phyloP scores from a whole-genome alignment of 1,284 basidiomycete genomes.

The Cryptococcus sp. region DNA sequence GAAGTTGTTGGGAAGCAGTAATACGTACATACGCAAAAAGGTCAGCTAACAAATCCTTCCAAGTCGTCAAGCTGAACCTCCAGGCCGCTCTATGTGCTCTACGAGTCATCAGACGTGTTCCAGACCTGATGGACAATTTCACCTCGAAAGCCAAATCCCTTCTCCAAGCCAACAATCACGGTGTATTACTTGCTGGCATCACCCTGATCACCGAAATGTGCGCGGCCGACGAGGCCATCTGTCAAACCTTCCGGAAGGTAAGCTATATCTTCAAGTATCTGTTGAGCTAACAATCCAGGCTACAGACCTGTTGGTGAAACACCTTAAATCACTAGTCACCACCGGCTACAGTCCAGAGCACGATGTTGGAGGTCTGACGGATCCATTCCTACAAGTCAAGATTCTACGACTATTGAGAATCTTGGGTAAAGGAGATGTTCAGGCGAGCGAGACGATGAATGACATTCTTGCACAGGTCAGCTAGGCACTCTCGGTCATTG shows the following conservation, averaged over 20 bases:
- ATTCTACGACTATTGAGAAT: constrained; percentile 88
- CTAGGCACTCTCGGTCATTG: constrained; percentile 10
- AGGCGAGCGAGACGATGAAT: constrained; percentile 95
- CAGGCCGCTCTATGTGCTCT: constrained; percentile 96
- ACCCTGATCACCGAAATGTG: constrained; percentile 97
- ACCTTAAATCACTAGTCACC: constrained; percentile 90
- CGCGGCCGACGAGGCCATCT: constrained; percentile 64
- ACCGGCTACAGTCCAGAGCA: constrained; percentile 99
- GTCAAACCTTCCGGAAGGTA: constrained; percentile 86
- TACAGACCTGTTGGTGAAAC: constrained; percentile 88
- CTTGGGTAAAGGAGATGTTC: constrained; percentile 76
- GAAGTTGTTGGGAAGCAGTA: constrained; percentile 93
- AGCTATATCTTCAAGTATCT: constrained; percentile 9
- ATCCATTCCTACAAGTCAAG: constrained; percentile 97
- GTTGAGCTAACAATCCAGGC: constrained; percentile 54
- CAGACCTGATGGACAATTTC: constrained; percentile 94
- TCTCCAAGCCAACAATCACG: constrained; percentile 93
- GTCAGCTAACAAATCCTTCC: constrained; percentile 49
- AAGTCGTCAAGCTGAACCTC: not conserved
- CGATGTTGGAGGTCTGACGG: constrained; percentile 98
- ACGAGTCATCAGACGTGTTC: constrained; percentile 92
- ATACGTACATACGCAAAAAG: constrained; percentile 99
- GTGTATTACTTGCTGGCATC: constrained; percentile 87
- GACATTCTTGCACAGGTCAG: constrained; percentile 89
- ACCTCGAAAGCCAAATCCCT: constrained; percentile 81